Conservation (phyloP, 2,329 filamentous ascomycete species). For the Ophiostoma sp. region DNA sequence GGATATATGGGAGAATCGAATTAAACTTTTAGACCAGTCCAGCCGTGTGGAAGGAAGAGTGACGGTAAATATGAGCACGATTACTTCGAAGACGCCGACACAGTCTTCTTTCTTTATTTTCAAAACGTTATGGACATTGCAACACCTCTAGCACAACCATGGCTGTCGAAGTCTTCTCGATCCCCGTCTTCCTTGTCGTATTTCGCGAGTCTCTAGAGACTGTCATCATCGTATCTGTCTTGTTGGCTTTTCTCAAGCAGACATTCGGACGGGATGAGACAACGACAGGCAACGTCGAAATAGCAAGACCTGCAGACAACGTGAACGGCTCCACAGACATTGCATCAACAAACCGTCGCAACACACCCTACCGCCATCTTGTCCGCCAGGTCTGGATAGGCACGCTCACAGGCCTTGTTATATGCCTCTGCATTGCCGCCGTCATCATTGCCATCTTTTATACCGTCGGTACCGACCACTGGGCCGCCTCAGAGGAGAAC, state of each 20-base stretch:
- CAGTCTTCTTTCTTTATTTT: neutral
- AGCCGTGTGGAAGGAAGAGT: no score
- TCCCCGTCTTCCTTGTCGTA: conserved; percentile 78
- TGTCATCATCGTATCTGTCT: conserved; percentile 81
- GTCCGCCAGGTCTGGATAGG: conserved; percentile 72
- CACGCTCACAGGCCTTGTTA: conserved; percentile 59
- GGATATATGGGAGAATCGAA: neutral
- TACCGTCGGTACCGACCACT: conserved; percentile 62
- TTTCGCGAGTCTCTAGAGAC: conserved; percentile 84
- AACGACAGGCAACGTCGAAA: conserved; percentile 54
- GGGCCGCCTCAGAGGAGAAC: conserved; percentile 63
- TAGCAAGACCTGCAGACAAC: neutral
- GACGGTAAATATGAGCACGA: no score
- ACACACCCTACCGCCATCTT: conserved; percentile 67
- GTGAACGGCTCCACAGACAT: neutral
- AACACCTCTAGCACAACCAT: neutral
- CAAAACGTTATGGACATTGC: no score
- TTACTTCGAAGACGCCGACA: no score
- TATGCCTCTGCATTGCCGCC: conserved; percentile 65
- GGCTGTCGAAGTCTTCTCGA: neutral
- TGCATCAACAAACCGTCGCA: conserved; percentile 45
- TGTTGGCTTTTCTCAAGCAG: conserved; percentile 63
- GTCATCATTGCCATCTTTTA: conserved; percentile 75
- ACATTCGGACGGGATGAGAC: neutral
- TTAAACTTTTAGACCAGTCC: neutral